Conservation (phyloP, 257 asterid genomes). For the Nicotiana knightiana region DNA sequence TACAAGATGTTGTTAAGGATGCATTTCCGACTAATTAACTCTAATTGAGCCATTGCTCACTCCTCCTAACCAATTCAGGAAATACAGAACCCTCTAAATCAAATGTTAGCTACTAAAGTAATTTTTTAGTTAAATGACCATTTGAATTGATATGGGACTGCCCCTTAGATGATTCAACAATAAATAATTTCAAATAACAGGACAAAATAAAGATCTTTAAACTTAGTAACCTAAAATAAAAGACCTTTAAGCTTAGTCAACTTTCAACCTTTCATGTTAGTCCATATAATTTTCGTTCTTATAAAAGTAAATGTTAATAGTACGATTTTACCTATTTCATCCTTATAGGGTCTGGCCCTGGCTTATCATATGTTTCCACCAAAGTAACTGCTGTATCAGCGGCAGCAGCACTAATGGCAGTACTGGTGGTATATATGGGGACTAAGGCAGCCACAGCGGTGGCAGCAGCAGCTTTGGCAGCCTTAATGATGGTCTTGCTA, state of each 20-base stretch:
- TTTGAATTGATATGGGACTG: background rate
- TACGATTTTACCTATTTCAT: constrained; percentile 47
- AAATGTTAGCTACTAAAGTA: background rate
- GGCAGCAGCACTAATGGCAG: constrained; percentile 63
- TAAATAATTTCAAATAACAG: background rate
- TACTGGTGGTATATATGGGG: constrained; percentile 61
- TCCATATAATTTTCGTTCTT: constrained; percentile 13
- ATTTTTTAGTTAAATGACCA: background rate
- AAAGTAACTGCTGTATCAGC: constrained; percentile 73
- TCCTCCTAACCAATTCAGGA: background rate
- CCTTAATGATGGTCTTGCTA: constrained; percentile 68
- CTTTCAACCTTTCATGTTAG: constrained; percentile 12
- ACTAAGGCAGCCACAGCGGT: constrained; percentile 64
- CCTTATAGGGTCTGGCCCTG: constrained; percentile 79
- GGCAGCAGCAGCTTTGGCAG: constrained; percentile 63
- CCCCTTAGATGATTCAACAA: constrained; percentile 1
- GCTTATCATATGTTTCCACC: constrained; percentile 68
- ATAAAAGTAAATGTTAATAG: constrained; percentile 24
- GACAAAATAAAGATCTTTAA: background rate
- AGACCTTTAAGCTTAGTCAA: background rate
- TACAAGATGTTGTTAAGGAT: background rate
- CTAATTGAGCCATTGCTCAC: background rate
- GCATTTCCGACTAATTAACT: background rate
- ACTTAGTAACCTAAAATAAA: background rate
- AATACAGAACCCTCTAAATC: background rate